Evolutionary conservation across 805 yeast genomes (phyloP).

Genomic region (Cyberlindnera nakhonratchasimensis): DNA sequence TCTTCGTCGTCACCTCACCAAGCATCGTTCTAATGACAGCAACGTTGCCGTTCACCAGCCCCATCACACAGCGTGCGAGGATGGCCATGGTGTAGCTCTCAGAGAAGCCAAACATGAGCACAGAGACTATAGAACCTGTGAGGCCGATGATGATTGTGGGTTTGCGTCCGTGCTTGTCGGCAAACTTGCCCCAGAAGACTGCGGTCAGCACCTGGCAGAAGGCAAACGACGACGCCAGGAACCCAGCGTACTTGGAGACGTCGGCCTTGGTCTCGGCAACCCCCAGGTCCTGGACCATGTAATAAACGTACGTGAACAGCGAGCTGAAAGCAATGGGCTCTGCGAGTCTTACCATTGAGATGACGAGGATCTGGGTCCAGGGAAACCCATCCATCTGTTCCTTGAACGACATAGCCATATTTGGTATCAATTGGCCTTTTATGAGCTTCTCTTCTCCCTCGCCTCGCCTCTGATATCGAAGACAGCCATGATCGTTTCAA

Average conservation of each 20-base stretch:
- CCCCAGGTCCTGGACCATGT: slow-evolving; percentile 22
- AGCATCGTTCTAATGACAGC: slow-evolving; percentile 19
- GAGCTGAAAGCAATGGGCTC: slow-evolving; percentile 24
- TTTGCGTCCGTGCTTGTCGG: slow-evolving; percentile 19
- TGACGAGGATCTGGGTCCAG: slow-evolving; percentile 17
- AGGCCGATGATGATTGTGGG: slow-evolving; percentile 18
- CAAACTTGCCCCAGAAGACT: slow-evolving; percentile 19
- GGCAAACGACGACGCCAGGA: slow-evolving; percentile 18
- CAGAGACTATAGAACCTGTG: slow-evolving; percentile 12
- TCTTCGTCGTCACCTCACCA: slow-evolving; percentile 19
- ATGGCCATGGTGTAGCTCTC: slow-evolving; percentile 16
- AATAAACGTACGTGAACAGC: slow-evolving; percentile 21
- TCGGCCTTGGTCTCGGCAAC: slow-evolving; percentile 19
- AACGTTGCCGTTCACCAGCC: slow-evolving; percentile 19
- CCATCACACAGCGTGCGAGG: slow-evolving; percentile 17
- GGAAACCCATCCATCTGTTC: slow-evolving; percentile 21
- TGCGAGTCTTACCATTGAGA: slow-evolving; percentile 20
- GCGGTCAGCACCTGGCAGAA: slow-evolving; percentile 15
- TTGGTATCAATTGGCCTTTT: neutral
- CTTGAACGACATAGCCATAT: slow-evolving; percentile 7
- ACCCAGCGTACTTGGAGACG: slow-evolving; percentile 20
- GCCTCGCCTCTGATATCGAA: too few relatives aligned
- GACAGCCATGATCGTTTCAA: too few relatives aligned
- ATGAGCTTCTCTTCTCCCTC: neutral
- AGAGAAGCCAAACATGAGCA: slow-evolving; percentile 19